Evolutionary conservation across 2,329 filamentous ascomycete genomes (phyloP).

Genomic region (Fusarium udum): DNA sequence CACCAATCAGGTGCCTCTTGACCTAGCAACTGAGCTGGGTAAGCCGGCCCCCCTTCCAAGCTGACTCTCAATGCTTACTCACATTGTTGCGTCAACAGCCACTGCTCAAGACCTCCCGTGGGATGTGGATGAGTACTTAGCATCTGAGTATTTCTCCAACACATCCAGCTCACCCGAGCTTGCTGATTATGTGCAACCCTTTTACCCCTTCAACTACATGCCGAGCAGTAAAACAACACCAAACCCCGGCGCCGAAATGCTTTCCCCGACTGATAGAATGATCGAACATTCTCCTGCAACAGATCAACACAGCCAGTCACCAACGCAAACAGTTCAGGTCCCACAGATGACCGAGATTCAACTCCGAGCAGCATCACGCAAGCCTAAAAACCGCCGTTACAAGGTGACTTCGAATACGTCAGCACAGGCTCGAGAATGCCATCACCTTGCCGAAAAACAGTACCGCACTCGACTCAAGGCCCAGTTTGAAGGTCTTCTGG

Average conservation of each 20-base stretch:
- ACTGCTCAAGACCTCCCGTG: not conserved
- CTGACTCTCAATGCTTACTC: not conserved
- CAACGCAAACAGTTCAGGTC: not conserved
- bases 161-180: not conserved
- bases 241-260: not conserved
- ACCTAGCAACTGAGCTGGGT: not conserved
- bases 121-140: not conserved
- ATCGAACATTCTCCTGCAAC: accelerated
- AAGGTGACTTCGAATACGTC: not conserved
- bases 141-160: not conserved
- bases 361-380: not conserved
- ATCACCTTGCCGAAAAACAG: not conserved
- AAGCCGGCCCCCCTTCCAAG: too few species aligned
- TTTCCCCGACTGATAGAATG: accelerated
- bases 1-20: not conserved
- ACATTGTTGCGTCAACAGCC: too few species aligned
- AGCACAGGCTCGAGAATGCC: not conserved
- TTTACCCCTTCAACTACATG: not conserved
- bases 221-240: not conserved
- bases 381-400: not conserved
- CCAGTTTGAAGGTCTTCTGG: not conserved
- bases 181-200: not conserved
- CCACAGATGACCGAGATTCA: not conserved
- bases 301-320: accelerated
- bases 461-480: not conserved